These are phyloP conservation scores for Herpetospermum pedunculosum DNA, from an alignment of 306 rosid species.

Conservation along the genomic window DNA sequence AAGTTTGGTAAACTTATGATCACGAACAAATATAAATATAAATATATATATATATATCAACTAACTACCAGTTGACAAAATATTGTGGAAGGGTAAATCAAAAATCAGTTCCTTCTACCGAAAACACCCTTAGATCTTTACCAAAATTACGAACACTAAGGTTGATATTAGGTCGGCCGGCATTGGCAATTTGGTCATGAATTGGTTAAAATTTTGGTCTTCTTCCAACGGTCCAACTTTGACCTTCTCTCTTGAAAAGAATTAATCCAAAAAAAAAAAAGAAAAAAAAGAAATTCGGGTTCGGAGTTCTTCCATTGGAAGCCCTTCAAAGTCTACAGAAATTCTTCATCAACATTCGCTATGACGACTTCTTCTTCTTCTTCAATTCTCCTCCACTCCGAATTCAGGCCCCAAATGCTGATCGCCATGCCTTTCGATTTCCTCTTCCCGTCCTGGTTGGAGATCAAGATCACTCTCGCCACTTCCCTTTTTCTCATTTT, in stretches of 20 bases:
- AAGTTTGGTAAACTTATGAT: too few species aligned
- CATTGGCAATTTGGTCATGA: neutral
- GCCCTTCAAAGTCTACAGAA: constrained; percentile 28
- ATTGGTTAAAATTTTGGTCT: neutral
- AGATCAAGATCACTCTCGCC: constrained; percentile 69
- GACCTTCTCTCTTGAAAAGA: constrained; percentile 26
- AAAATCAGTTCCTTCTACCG: too few species aligned
- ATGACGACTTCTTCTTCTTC: too few species aligned
- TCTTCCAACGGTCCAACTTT: constrained; percentile 58
- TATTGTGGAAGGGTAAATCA: too few species aligned
- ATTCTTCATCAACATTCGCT: neutral
- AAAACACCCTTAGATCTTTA: neutral
- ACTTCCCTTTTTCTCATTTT: constrained; percentile 56
- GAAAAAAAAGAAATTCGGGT: constrained; percentile 10
- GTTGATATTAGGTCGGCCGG: neutral
- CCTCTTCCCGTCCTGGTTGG: constrained; percentile 69
- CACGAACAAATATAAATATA: too few species aligned
- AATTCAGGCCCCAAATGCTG: constrained; percentile 8
- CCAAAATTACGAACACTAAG: neutral
- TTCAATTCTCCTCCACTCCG: neutral
- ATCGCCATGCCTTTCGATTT: constrained; percentile 44
- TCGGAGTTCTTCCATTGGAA: constrained; percentile 14
- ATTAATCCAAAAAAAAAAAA: neutral
- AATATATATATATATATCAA: too few species aligned
- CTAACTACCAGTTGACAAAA: too few species aligned